These are phyloP conservation scores for Sporisorium scitamineum DNA, from an alignment of 1,284 basidiomycete species.

Conservation along the genomic window DNA sequence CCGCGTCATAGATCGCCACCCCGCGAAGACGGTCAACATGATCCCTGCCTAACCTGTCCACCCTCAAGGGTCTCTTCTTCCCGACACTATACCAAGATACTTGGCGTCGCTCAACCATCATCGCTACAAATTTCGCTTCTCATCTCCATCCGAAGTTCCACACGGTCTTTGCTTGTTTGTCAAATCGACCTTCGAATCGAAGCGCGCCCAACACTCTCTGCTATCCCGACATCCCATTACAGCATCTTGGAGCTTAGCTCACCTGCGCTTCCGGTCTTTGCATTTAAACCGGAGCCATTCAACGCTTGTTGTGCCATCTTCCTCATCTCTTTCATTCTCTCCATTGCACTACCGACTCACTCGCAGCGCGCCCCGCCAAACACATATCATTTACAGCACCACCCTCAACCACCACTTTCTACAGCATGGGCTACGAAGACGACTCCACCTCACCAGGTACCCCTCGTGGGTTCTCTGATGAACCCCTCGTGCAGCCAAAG, in stretches of 20 bases:
- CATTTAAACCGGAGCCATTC: background rate
- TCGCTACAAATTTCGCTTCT: background rate
- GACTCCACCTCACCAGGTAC: conserved; percentile 5
- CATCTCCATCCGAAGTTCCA: background rate
- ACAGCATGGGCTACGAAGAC: conserved; percentile 18
- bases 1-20: conserved; percentile 4
- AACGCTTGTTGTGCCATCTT: background rate
- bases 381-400: background rate
- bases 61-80: background rate
- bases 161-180: background rate
- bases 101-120: conserved; percentile 1
- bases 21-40: background rate
- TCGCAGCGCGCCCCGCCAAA: background rate
- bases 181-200: background rate
- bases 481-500: conserved; percentile 22
- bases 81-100: background rate
- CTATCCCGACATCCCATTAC: background rate
- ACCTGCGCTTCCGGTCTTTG: background rate
- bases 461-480: conserved; percentile 28
- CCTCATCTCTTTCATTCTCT: no score
- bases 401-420: background rate
- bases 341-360: background rate
- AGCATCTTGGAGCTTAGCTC: background rate
- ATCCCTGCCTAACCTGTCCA: background rate
- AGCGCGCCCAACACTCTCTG: background rate